A percentile compares a stretch with the other conserved stretches of the same genome.
phyloP scores from a whole-genome alignment of 2,329 filamentous ascomycete species.

The Diaporthe sp. region DNA sequence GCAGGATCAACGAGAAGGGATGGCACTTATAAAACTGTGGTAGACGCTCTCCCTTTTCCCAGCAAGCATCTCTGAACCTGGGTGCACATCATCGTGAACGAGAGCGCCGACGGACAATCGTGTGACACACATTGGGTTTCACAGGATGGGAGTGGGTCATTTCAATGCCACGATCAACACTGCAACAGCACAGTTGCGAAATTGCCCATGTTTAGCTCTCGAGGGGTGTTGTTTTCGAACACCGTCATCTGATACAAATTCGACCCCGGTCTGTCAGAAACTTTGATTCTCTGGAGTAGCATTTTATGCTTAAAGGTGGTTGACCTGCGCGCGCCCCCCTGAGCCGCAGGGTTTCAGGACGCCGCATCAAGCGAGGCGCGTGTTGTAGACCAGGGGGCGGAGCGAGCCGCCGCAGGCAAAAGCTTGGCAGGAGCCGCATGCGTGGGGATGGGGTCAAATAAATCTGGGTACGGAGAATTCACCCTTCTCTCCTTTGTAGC shows the following conservation, averaged over 20 bases:
- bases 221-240: constrained; percentile 2
- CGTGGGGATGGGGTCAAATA: neutral
- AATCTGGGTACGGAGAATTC: constrained; percentile 7
- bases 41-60: neutral
- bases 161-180: neutral
- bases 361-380: constrained; percentile 2
- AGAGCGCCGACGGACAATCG: constrained; percentile 6
- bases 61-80: neutral
- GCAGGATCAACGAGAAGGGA: constrained; percentile 17
- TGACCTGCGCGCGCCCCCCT: constrained; percentile 4
- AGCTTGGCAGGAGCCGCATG: constrained; percentile 29
- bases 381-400: constrained; percentile 9
- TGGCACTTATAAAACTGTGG: constrained; percentile 17
- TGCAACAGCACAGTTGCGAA: neutral
- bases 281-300: constrained; percentile 17
- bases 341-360: constrained; percentile 27
- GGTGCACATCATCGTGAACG: neutral
- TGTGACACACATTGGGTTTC: constrained; percentile 31
- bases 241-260: constrained; percentile 13
- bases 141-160: constrained; percentile 8
- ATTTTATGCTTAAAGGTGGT: constrained; percentile 20
- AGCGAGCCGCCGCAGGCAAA: constrained; percentile 7
- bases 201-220: constrained; percentile 1
- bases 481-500: neutral
- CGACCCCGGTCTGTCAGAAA: constrained; percentile 12